A percentile compares a stretch with the other conserved stretches of the same genome.
phyloP scores from a whole-genome alignment of 495 filamentous ascomycete genomes.

The Choiromyces venosus region DNA sequence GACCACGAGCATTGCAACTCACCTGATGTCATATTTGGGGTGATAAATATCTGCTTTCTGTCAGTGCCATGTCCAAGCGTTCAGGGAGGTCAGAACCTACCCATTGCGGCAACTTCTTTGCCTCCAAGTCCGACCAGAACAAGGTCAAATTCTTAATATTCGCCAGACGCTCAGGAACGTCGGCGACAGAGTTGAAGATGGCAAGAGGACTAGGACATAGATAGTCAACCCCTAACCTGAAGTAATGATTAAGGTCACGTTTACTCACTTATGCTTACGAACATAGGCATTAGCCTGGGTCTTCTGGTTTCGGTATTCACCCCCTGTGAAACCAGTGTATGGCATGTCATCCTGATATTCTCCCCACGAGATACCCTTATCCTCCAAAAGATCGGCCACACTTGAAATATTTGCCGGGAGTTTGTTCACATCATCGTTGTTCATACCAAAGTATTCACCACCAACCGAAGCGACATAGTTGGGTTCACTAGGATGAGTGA shows the following conservation, averaged over 20 bases:
- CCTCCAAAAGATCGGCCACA: slow-evolving; percentile 64
- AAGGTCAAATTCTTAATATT: slow-evolving; percentile 63
- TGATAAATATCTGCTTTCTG: slow-evolving; percentile 54
- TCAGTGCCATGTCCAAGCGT: background rate
- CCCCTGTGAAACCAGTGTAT: slow-evolving; percentile 61
- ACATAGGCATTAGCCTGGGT: slow-evolving; percentile 61
- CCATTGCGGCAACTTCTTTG: slow-evolving; percentile 61
- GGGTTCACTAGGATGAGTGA: slow-evolving; percentile 64
- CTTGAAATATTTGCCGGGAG: slow-evolving; percentile 60
- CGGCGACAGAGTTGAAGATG: slow-evolving; percentile 55
- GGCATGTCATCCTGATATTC: slow-evolving; percentile 66
- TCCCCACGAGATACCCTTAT: slow-evolving; percentile 61
- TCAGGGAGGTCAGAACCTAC: background rate
- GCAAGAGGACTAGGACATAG: slow-evolving; percentile 49
- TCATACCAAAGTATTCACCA: slow-evolving; percentile 65
- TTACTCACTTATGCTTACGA: slow-evolving; percentile 62
- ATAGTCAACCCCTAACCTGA: background rate
- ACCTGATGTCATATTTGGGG: slow-evolving; percentile 65
- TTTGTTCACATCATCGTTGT: slow-evolving; percentile 53
- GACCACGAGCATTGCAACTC: background rate
- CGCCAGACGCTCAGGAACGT: slow-evolving; percentile 51
- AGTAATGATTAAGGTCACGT: background rate
- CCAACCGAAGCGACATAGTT: slow-evolving; percentile 63
- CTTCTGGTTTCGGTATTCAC: slow-evolving; percentile 52
- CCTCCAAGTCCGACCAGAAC: slow-evolving; percentile 56